Conservation (phyloP, 202 grass and related monocot species). For the Miscanthus sacchariflorus region DNA sequence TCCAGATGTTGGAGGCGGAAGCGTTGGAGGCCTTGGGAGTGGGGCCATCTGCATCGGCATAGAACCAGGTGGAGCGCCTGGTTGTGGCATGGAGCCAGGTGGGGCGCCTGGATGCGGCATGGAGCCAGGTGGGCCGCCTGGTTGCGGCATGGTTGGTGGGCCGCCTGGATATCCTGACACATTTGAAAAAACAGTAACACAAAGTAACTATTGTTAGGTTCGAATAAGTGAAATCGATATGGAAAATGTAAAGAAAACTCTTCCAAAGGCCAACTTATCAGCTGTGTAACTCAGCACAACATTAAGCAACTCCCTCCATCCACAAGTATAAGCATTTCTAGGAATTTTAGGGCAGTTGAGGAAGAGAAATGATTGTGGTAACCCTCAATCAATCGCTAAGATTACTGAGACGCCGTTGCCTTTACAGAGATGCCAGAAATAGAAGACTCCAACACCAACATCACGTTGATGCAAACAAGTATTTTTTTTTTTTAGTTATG, state of each 20-base stretch:
- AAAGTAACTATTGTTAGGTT: conserved; percentile 6
- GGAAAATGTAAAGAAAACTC: conserved; percentile 3
- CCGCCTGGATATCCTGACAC: conserved; percentile 65
- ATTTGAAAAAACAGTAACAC: conserved; percentile 24
- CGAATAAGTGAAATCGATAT: conserved; percentile 15
- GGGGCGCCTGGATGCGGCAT: conserved; percentile 45
- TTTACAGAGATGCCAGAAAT: neutral
- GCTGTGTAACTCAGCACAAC: neutral
- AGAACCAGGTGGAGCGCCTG: conserved; percentile 47
- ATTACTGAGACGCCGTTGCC: neutral
- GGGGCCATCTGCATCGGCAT: conserved; percentile 63
- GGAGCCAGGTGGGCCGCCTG: conserved; percentile 42
- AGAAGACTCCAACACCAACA: neutral
- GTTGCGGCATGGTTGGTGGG: conserved; percentile 38
- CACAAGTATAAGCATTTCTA: neutral
- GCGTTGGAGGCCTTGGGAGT: conserved; percentile 64
- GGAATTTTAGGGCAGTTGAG: neutral
- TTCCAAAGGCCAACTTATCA: neutral
- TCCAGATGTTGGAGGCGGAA: conserved; percentile 62
- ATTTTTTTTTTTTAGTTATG: neutral
- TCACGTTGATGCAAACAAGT: neutral
- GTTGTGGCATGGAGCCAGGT: conserved; percentile 61
- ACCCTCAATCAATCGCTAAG: neutral
- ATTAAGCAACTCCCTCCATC: neutral
- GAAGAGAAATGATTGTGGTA: neutral